Percentiles rank a stretch among this genome's conserved stretches.
phyloP scores from a whole-genome alignment of 1,139 yeast species.

The Yamadazyma jaroonii region DNA sequence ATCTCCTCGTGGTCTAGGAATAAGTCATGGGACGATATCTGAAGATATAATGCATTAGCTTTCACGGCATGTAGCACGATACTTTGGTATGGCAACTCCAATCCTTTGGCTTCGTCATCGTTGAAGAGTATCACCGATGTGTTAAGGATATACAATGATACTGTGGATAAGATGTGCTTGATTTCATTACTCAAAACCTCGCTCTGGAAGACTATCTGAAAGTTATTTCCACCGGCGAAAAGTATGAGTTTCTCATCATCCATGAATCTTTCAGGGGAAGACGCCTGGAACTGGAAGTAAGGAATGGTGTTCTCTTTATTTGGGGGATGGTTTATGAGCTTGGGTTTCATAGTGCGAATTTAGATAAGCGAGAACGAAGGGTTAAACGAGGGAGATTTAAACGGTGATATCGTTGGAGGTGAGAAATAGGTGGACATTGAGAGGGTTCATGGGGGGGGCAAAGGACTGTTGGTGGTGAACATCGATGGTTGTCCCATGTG shows the following conservation, averaged over 20 bases:
- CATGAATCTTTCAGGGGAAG: constrained; percentile 39
- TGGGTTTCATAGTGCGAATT: constrained; percentile 1
- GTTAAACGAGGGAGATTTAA: no score
- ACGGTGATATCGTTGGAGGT: no score
- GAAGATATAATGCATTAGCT: constrained; percentile 29
- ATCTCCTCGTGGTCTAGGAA: constrained; percentile 4
- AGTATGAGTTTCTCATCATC: constrained; percentile 44
- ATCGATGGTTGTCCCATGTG: no score
- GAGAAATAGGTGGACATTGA: no score
- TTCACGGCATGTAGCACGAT: constrained; percentile 40
- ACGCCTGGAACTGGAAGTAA: constrained; percentile 29
- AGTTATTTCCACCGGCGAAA: constrained; percentile 36
- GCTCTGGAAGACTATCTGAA: constrained; percentile 13
- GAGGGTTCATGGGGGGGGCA: no score
- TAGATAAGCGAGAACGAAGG: neutral
- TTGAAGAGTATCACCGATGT: constrained; percentile 39
- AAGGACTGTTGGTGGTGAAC: no score
- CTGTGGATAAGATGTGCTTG: constrained; percentile 15
- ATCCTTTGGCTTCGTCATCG: constrained; percentile 23
- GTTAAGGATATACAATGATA: constrained; percentile 38
- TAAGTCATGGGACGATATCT: constrained; percentile 24
- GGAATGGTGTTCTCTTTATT: constrained; percentile 43
- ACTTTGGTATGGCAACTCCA: constrained; percentile 39
- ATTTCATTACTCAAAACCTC: constrained; percentile 18
- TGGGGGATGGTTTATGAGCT: constrained; percentile 28